phyloP scores from a whole-genome alignment of 1,284 basidiomycete genomes.

The Cystobasidium pallidum region DNA sequence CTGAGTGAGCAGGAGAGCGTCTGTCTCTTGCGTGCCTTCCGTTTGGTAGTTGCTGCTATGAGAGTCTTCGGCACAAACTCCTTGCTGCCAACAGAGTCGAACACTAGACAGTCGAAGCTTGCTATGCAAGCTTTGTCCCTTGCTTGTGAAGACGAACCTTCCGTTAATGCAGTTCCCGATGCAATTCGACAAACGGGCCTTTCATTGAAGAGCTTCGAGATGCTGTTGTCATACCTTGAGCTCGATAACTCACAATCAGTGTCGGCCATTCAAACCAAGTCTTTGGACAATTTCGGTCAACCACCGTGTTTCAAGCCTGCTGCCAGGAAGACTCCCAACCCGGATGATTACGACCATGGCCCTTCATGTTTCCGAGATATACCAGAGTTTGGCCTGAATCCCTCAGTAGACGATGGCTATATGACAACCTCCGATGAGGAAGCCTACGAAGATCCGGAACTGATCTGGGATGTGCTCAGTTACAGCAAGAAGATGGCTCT shows the following conservation, averaged over 20 bases:
- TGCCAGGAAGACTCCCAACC: neutral
- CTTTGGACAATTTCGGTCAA: too few relatives aligned
- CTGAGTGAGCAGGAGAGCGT: neutral
- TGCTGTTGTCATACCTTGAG: neutral
- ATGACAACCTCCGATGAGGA: neutral
- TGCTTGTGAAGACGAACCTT: neutral
- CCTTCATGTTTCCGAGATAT: neutral
- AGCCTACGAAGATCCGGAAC: neutral
- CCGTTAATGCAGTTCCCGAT: neutral
- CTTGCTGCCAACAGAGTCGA: neutral
- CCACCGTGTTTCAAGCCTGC: neutral
- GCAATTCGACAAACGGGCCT: neutral
- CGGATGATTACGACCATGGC: neutral
- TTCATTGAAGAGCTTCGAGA: neutral
- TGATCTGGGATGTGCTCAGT: neutral
- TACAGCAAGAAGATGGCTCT: neutral
- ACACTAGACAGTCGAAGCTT: neutral
- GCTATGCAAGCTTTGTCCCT: neutral
- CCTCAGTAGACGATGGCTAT: neutral
- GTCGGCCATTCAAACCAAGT: neutral
- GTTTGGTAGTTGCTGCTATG: neutral
- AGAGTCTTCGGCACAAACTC: neutral
- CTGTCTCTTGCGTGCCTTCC: neutral
- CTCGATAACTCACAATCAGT: neutral
- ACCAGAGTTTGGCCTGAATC: neutral